These are phyloP conservation scores for Penicillium cosmopolitanum DNA, from an alignment of 495 filamentous ascomycete species.

Conservation along the genomic window DNA sequence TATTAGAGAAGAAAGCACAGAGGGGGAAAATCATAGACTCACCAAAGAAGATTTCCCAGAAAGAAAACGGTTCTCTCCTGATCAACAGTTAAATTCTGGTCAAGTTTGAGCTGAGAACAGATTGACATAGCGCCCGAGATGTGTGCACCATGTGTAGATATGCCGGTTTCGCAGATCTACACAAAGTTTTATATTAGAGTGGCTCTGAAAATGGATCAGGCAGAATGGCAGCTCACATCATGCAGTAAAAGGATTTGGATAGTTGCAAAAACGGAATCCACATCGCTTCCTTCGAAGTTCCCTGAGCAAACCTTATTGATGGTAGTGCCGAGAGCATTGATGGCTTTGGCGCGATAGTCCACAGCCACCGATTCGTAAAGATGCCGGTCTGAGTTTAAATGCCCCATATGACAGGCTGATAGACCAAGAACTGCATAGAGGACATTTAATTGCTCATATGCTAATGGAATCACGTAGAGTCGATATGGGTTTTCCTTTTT, in stretches of 20 bases:
- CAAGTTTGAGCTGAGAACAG: constrained; percentile 35
- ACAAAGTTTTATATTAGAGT: neutral
- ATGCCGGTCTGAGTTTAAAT: constrained; percentile 25
- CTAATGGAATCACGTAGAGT: constrained; percentile 40
- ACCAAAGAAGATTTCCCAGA: constrained; percentile 43
- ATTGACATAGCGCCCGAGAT: constrained; percentile 47
- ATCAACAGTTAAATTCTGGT: constrained; percentile 28
- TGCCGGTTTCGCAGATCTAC: constrained; percentile 42
- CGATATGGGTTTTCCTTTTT: constrained; percentile 38
- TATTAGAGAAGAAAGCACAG: neutral
- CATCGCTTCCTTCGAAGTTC: constrained; percentile 32
- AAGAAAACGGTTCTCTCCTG: constrained; percentile 42
- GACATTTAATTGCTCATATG: constrained; percentile 38
- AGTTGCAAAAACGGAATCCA: constrained; percentile 40
- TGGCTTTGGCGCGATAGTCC: constrained; percentile 42
- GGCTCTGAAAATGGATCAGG: neutral
- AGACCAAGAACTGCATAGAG: constrained; percentile 41
- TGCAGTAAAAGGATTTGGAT: constrained; percentile 45
- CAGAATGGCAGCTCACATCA: constrained; percentile 33
- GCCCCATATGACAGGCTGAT: constrained; percentile 40
- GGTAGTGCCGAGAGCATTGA: constrained; percentile 33
- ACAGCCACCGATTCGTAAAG: constrained; percentile 37
- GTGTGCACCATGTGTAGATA: constrained; percentile 42
- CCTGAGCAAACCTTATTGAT: constrained; percentile 35
- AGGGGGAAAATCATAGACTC: neutral